These are phyloP conservation scores for Helicostylum pulchrum DNA, from an alignment of 192 early-diverging fungal species.

Conservation along the genomic window DNA sequence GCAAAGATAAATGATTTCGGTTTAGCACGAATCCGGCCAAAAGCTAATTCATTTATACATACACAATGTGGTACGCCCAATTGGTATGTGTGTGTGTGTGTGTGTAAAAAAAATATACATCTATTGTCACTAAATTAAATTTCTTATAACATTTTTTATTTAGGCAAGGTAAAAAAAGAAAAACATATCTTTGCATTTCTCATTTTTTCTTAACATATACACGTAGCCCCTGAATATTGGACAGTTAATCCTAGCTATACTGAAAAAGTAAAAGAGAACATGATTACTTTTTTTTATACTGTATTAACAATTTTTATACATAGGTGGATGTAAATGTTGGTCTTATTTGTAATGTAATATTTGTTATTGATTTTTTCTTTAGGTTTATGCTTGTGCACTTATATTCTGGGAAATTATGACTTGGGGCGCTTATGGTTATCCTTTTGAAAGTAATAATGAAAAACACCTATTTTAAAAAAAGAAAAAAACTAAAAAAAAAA, in stretches of 20 bases:
- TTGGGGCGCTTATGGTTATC: slow-evolving; percentile 68
- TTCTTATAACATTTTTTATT: background rate
- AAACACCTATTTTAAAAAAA: background rate
- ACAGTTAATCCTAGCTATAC: slow-evolving; percentile 65
- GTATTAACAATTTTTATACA: background rate
- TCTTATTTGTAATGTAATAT: background rate
- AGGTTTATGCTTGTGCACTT: slow-evolving; percentile 67
- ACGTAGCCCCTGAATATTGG: slow-evolving; percentile 72
- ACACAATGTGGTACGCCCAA: slow-evolving; percentile 79
- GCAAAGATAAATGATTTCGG: slow-evolving; percentile 84
- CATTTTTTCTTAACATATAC: slow-evolving; percentile 1
- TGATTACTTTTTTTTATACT: slow-evolving; percentile 5
- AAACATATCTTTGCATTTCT: slow-evolving; percentile 1
- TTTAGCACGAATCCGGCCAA: slow-evolving; percentile 69
- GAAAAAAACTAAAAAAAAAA: background rate
- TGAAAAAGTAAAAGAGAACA: slow-evolving; percentile 57
- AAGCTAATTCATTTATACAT: slow-evolving; percentile 65
- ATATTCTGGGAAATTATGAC: slow-evolving; percentile 81
- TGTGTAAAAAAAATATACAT: background rate
- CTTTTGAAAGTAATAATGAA: slow-evolving; percentile 57
- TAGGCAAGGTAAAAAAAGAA: slow-evolving; percentile 42
- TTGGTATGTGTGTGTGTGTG: slow-evolving; percentile 38
- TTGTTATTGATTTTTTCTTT: background rate
- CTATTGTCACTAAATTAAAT: background rate
- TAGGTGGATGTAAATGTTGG: slow-evolving; percentile 21